phyloP scores from a whole-genome alignment of 176 grass and related monocot genomes.

The Oryza nivara region DNA sequence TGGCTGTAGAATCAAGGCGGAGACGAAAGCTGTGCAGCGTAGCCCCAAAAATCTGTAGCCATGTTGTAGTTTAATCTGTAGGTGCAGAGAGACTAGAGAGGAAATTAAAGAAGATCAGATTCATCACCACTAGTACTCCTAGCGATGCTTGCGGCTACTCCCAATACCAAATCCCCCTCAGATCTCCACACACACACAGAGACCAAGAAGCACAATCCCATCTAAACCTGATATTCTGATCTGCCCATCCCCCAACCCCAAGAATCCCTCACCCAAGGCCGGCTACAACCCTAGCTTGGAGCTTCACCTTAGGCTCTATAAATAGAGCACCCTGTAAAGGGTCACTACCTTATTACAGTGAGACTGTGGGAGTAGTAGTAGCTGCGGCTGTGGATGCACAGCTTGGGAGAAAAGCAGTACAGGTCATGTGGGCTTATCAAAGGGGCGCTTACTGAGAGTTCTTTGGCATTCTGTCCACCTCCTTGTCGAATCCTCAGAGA shows the following conservation, averaged over 20 bases:
- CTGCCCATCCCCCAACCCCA: slow-evolving; percentile 24
- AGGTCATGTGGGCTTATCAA: slow-evolving; percentile 66
- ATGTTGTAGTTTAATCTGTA: slow-evolving; percentile 25
- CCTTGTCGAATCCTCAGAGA: slow-evolving; percentile 32
- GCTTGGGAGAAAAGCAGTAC: not conserved
- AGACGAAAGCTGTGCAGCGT: slow-evolving; percentile 26
- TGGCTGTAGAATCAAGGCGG: slow-evolving; percentile 32
- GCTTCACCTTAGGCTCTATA: slow-evolving; percentile 47
- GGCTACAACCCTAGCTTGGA: slow-evolving; percentile 43
- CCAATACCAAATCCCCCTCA: slow-evolving; percentile 36
- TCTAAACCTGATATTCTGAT: slow-evolving; percentile 17
- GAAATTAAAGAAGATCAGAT: slow-evolving; percentile 3
- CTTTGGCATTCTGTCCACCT: slow-evolving; percentile 92
- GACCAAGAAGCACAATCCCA: slow-evolving; percentile 53
- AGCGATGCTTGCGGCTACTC: slow-evolving; percentile 27
- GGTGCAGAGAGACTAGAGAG: not conserved
- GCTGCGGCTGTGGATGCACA: not conserved
- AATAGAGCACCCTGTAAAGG: slow-evolving; percentile 41
- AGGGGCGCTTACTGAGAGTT: slow-evolving; percentile 61
- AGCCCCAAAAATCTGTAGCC: slow-evolving; percentile 31
- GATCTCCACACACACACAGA: slow-evolving; percentile 42
- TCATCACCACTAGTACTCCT: not conserved
- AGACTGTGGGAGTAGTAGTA: not conserved
- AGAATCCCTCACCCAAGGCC: slow-evolving; percentile 12
- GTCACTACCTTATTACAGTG: not conserved